Evolutionary conservation across 139 green algal species (phyloP), one percentile per base, ranked within the genome.

Genomic region (Closterium sp.): DNA sequence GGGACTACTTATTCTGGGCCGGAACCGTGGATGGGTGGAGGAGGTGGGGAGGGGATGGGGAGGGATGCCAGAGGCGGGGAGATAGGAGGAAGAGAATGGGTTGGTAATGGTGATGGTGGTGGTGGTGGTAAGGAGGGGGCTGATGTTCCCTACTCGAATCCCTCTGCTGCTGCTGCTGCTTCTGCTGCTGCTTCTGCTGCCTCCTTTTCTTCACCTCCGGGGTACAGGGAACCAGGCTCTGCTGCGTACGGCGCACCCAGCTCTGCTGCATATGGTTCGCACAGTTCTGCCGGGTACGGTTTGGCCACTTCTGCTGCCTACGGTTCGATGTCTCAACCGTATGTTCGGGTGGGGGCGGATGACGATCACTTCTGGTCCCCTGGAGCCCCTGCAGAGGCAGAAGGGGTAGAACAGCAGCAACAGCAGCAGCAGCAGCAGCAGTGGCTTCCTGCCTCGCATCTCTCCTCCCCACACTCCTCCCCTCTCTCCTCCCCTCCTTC

Each of bases 381-480:
- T n/a, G n/a, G n/a, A n/a, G n/a, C n/a, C n/a, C n/a, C n/a, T n/a
- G n/a, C n/a, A n/a, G n/a, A n/a, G n/a, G n/a, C n/a, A n/a, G n/a
- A n/a, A n/a, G n/a, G n/a, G n/a, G n/a, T n/a, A n/a, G n/a, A n/a
- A n/a, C n/a, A n/a, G n/a, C n/a, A n/a, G n/a, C n/a, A n/a, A n/a
- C n/a, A n/a, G n/a, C n/a, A n/a, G n/a, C n/a, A n/a, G n/a, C n/a
- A n/a, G n/a, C n/a, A n/a, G n/a, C n/a, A n/a, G n/a, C n/a, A n/a
- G n/a, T n/a, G n/a, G n/a, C n/a, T n/a, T n/a, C n/a, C n/a, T n/a
- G n/a, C n/a, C n/a, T n/a, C 55, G 25, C 55, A 16, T 19, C 23
- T 87, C 35, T 90, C 87, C 69, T 90, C 69, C 28, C 33, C 19
- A 87, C 87, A 19, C 69, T 87, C 33, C 69, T 38, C 32, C 34